These are phyloP conservation scores for Zalaria obscura DNA, from an alignment of 2,329 filamentous ascomycete species.

Conservation along the genomic window DNA sequence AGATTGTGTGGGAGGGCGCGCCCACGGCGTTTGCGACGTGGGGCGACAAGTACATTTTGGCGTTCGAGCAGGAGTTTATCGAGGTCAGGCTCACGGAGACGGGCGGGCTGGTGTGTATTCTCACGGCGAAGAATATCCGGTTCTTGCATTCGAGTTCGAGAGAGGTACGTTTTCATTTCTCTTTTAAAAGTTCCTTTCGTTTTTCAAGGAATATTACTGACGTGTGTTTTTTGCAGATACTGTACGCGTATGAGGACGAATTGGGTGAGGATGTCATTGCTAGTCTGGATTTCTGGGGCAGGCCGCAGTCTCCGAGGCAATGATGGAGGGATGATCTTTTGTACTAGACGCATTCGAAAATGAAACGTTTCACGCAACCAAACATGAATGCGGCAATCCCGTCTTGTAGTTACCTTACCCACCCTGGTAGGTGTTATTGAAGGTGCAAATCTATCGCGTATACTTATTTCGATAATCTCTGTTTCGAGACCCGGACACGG, in stretches of 20 bases:
- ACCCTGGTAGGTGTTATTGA: too few relatives aligned
- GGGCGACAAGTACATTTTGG: slow-evolving; percentile 82
- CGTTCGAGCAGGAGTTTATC: slow-evolving; percentile 95
- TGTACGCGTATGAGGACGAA: slow-evolving; percentile 97
- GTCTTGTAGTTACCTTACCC: too few relatives aligned
- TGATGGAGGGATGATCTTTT: background rate
- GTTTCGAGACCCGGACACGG: too few relatives aligned
- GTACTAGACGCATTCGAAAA: too few relatives aligned
- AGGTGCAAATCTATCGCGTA: too few relatives aligned
- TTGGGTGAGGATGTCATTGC: slow-evolving; percentile 84
- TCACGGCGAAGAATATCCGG: slow-evolving; percentile 89
- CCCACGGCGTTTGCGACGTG: slow-evolving; percentile 87
- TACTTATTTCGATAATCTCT: too few relatives aligned
- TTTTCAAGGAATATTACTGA: slow-evolving; percentile 12
- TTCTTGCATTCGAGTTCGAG: slow-evolving; percentile 96
- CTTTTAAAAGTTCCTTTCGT: background rate
- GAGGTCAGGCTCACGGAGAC: slow-evolving; percentile 93
- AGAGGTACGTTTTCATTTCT: slow-evolving; percentile 51
- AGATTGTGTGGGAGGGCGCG: slow-evolving; percentile 91
- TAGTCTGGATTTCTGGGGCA: slow-evolving; percentile 86
- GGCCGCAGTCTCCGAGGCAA: slow-evolving; percentile 9
- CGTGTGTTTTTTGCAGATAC: slow-evolving; percentile 46
- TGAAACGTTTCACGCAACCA: too few relatives aligned
- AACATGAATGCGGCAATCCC: too few relatives aligned
- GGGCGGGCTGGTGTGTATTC: slow-evolving; percentile 79